Conservation (phyloP, 768 basidiomycete genomes). For the Boletales sp. region DNA sequence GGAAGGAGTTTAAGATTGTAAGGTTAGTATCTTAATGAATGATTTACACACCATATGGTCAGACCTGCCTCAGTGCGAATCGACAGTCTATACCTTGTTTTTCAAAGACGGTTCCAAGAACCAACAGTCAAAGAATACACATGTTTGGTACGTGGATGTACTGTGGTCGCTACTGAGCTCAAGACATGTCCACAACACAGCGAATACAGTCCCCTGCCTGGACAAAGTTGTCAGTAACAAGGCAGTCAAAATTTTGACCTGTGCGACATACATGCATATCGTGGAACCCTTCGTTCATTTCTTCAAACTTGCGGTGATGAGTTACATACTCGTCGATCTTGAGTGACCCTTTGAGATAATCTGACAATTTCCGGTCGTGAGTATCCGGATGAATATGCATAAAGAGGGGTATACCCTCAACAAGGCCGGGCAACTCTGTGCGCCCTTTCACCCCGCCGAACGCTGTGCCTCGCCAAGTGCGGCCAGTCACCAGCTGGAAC, state of each 20-base stretch:
- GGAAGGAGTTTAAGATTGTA: constrained; percentile 24
- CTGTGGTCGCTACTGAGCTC: constrained; percentile 8
- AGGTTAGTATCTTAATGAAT: constrained; percentile 2
- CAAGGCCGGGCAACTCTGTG: constrained; percentile 90
- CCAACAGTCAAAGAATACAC: constrained; percentile 1
- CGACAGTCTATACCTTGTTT: neutral
- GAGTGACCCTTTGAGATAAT: constrained; percentile 77
- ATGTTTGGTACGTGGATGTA: neutral
- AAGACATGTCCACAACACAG: constrained; percentile 89
- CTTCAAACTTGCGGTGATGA: constrained; percentile 67
- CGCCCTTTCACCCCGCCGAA: constrained; percentile 99
- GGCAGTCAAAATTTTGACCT: neutral
- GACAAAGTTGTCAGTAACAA: constrained; percentile 1
- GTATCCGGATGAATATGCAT: neutral
- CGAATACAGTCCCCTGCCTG: constrained; percentile 85
- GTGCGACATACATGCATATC: constrained; percentile 89
- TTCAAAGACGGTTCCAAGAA: neutral
- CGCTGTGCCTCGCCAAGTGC: constrained; percentile 91
- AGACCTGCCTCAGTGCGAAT: neutral
- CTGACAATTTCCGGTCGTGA: constrained; percentile 33
- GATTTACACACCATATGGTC: constrained; percentile 9
- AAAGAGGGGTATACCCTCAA: constrained; percentile 58
- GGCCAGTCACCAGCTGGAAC: constrained; percentile 75
- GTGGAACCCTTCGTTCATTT: constrained; percentile 85
- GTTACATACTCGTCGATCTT: constrained; percentile 97